These are phyloP conservation scores for Aspergillus alliaceus DNA, from an alignment of 2,329 filamentous ascomycete species.

Conservation along the genomic window DNA sequence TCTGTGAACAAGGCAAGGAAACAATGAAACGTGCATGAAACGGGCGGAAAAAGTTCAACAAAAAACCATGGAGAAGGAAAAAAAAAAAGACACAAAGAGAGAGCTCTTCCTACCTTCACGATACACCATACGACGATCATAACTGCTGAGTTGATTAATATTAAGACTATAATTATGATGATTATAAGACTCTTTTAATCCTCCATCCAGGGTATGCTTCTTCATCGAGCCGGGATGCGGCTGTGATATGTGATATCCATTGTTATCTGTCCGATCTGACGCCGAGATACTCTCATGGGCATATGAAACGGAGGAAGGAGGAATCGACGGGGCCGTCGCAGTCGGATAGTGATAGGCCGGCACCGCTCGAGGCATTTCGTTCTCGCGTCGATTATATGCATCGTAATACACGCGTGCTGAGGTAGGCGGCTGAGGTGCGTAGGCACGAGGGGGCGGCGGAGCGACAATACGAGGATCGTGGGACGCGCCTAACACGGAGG, in stretches of 20 bases:
- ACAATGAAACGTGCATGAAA: not conserved
- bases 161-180: conserved; percentile 9
- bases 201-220: conserved; percentile 18
- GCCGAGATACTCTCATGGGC: conserved; percentile 20
- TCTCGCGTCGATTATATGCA: conserved; percentile 7
- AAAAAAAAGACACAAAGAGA: conserved; percentile 8
- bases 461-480: conserved; percentile 31
- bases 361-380: conserved; percentile 14
- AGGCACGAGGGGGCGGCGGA: conserved; percentile 10
- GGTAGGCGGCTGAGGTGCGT: conserved; percentile 7
- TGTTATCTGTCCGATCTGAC: conserved; percentile 22
- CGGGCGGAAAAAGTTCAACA: not conserved
- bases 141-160: conserved; percentile 13
- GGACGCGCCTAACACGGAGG: conserved; percentile 29
- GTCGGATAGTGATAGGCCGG: conserved; percentile 12
- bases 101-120: conserved; percentile 27
- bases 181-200: conserved; percentile 9
- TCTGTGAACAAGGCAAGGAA: not conserved
- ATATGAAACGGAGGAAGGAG: conserved; percentile 11
- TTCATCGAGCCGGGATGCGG: conserved; percentile 21
- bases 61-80: not conserved
- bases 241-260: conserved; percentile 21
- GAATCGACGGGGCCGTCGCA: not conserved
- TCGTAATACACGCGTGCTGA: conserved; percentile 9
- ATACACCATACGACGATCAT: conserved; percentile 20